phyloP scores from a whole-genome alignment of 208 protist species.

The Tritrichomonas foetus region DNA sequence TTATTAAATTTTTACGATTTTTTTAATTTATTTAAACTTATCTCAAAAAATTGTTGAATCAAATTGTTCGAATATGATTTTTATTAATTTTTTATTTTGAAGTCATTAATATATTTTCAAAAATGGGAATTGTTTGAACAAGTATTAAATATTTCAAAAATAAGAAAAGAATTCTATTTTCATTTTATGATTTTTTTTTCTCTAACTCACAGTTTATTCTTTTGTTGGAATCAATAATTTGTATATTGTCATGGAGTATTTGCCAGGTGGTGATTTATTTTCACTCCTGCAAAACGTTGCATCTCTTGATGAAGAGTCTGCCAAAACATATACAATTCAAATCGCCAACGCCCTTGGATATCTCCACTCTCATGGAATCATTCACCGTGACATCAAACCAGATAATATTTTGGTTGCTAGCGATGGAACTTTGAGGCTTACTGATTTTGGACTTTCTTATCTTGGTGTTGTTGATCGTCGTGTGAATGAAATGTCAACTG shows the following conservation, averaged over 20 bases:
- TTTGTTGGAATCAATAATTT: background rate
- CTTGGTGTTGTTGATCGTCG: background rate
- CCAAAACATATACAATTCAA: background rate
- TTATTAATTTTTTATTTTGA: too few relatives aligned
- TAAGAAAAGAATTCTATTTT: too few relatives aligned
- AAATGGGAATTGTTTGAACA: too few relatives aligned
- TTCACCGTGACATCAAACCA: constrained; percentile 5
- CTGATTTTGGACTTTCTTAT: constrained; percentile 21
- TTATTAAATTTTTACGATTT: too few relatives aligned
- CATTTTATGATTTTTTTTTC: too few relatives aligned
- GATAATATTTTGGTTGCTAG: background rate
- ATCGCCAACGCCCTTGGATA: background rate
- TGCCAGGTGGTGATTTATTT: constrained; percentile 16
- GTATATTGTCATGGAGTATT: constrained; percentile 13
- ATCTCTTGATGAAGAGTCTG: background rate
- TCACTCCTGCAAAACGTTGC: background rate
- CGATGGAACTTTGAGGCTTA: background rate
- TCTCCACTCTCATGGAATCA: background rate
- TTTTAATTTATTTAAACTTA: too few relatives aligned
- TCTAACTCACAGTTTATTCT: background rate
- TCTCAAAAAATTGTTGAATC: too few relatives aligned
- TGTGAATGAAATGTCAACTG: background rate
- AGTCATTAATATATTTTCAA: too few relatives aligned
- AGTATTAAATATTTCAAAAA: too few relatives aligned
- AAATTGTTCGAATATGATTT: too few relatives aligned